These are phyloP conservation scores for Larix kaempferi DNA, from an alignment of 75 land plant species.

Conservation along the genomic window DNA sequence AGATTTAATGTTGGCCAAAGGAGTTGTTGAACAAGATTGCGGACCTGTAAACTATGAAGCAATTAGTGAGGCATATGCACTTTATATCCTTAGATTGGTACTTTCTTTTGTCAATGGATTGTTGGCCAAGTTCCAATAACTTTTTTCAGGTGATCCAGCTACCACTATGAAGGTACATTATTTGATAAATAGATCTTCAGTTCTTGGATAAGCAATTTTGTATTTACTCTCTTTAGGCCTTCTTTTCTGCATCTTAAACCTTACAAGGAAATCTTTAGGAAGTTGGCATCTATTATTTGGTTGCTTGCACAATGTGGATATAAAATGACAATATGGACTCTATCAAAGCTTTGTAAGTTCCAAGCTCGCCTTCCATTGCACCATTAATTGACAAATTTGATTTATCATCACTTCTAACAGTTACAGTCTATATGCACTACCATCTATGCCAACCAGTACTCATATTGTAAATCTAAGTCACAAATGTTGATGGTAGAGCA, in stretches of 20 bases:
- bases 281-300: constrained; percentile 64
- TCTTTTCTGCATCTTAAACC: background rate
- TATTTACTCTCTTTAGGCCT: background rate
- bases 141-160: constrained; percentile 91
- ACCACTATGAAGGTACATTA: constrained; percentile 82
- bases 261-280: constrained; percentile 12
- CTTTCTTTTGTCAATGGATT: constrained; percentile 76
- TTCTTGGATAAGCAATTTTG: background rate
- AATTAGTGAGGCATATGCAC: constrained; percentile 71
- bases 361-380: background rate
- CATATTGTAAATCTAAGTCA: background rate
- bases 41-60: constrained; percentile 8
- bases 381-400: background rate
- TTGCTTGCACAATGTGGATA: constrained; percentile 58
- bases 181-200: background rate
- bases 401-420: background rate
- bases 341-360: constrained; percentile 56
- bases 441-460: too few species aligned
- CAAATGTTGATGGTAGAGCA: background rate
- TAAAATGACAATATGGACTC: constrained; percentile 64
- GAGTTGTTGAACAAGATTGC: constrained; percentile 11
- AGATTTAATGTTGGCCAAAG: constrained; percentile 5
- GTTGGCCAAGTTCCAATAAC: constrained; percentile 42
- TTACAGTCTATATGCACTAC: background rate
- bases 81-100: constrained; percentile 49